Conservation (phyloP, 164 flowering plant genomes). For the Stephania yunnanensis region DNA sequence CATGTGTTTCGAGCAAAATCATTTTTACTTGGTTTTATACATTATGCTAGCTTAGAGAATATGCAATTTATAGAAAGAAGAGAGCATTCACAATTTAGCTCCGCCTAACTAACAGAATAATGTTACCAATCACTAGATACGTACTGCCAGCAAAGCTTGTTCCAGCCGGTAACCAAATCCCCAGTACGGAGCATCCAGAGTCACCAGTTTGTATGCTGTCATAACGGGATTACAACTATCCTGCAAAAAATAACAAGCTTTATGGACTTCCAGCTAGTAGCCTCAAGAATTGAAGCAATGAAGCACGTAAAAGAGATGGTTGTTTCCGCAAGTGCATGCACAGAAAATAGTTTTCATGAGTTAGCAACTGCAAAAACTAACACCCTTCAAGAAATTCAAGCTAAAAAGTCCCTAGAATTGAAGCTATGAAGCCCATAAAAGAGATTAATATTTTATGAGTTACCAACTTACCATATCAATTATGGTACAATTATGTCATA, state of each 20-base stretch:
- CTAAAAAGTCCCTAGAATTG: too few species aligned
- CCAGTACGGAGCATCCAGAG: conserved; percentile 69
- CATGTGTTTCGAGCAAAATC: neutral
- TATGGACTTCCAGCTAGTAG: neutral
- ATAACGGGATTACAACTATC: conserved; percentile 51
- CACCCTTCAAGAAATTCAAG: too few species aligned
- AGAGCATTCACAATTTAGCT: neutral
- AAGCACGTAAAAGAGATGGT: neutral
- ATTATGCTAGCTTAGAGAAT: neutral
- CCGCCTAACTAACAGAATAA: neutral
- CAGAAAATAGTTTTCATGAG: neutral
- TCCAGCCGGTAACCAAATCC: conserved; percentile 65
- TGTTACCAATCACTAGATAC: neutral
- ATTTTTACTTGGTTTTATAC: neutral
- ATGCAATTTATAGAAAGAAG: neutral
- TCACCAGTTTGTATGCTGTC: conserved; percentile 78
- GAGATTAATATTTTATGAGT: too few species aligned
- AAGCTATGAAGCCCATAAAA: too few species aligned
- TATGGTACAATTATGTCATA: too few species aligned
- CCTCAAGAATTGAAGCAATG: neutral
- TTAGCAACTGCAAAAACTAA: neutral
- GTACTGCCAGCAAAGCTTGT: conserved; percentile 58
- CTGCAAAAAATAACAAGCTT: conserved; percentile 25
- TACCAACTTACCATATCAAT: too few species aligned
- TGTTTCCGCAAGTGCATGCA: neutral